These are phyloP conservation scores for Fusarium brachygibbosum DNA, from an alignment of 2,329 filamentous ascomycete species.

Conservation along the genomic window DNA sequence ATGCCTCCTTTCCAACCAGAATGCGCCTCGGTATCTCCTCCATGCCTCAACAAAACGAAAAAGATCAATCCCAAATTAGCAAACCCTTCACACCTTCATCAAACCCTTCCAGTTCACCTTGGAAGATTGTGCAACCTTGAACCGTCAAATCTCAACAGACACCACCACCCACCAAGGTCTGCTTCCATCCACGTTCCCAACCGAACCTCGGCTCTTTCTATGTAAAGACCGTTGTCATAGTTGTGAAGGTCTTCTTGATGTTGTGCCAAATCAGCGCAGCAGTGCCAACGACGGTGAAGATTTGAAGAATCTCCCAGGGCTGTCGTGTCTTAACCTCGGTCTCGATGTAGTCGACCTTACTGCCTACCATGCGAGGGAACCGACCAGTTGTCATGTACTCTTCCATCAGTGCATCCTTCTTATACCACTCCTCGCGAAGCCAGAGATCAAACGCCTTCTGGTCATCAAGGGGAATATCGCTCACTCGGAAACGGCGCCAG, in stretches of 20 bases:
- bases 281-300: constrained; percentile 65
- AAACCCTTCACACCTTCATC: constrained; percentile 16
- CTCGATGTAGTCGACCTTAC: constrained; percentile 65
- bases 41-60: constrained; percentile 6
- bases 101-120: constrained; percentile 4
- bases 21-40: constrained; percentile 42
- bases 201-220: constrained; percentile 20
- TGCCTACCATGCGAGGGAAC: constrained; percentile 78
- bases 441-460: constrained; percentile 83
- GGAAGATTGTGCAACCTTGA: constrained; percentile 16
- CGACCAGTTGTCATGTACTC: constrained; percentile 81
- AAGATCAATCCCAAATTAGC: constrained; percentile 15
- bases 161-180: constrained; percentile 7
- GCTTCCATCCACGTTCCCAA: constrained; percentile 1
- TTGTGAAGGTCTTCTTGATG: constrained; percentile 49
- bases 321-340: constrained; percentile 69
- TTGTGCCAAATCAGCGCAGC: constrained; percentile 60
- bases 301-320: constrained; percentile 68
- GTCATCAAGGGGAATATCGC: constrained; percentile 83
- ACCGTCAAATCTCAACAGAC: background rate
- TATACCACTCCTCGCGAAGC: constrained; percentile 88
- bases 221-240: constrained; percentile 39
- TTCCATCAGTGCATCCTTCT: constrained; percentile 92
- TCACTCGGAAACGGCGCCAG: constrained; percentile 87
- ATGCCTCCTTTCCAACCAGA: constrained; percentile 2